A percentile compares a stretch with the other conserved stretches of the same genome.
Conservation (phyloP, 108 stramenopile species). For the Parietichytrium sp. region DNA sequence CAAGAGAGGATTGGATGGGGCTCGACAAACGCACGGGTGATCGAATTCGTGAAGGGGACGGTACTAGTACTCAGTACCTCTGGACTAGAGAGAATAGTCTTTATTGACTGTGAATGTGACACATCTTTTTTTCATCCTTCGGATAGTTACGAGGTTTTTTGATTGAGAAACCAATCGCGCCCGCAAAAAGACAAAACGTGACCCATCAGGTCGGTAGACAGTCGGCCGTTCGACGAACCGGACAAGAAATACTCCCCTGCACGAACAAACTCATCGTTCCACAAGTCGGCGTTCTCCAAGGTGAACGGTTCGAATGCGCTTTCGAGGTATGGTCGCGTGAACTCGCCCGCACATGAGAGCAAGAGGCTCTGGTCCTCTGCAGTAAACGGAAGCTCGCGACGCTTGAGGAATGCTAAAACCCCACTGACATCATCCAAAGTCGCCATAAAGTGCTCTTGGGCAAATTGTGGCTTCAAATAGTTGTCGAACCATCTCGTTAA, state of each 20-base stretch:
- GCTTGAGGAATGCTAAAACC: background rate
- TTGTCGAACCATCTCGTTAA: background rate
- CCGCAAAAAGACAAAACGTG: conserved; percentile 4
- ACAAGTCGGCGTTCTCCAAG: background rate
- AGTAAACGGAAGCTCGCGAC: background rate
- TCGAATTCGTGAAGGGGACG: no score
- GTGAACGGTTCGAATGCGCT: background rate
- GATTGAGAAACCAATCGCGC: conserved; percentile 26
- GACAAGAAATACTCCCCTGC: background rate
- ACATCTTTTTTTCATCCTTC: background rate
- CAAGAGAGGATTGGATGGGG: no score
- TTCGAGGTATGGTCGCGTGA: background rate
- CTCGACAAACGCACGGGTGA: no score
- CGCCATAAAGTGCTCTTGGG: background rate
- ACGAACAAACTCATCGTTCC: background rate
- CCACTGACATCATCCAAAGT: background rate
- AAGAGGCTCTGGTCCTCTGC: background rate
- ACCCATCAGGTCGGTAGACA: background rate
- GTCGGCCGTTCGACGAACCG: background rate
- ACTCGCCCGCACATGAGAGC: background rate
- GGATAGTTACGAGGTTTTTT: background rate
- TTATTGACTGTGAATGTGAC: background rate
- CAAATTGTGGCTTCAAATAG: no score
- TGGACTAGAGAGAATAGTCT: no score
- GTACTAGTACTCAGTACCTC: no score